A percentile compares a stretch with the other conserved stretches of the same genome.
Evolutionary conservation across 208 protist genomes (phyloP).

Genomic region (Crithidia brevicula): DNA sequence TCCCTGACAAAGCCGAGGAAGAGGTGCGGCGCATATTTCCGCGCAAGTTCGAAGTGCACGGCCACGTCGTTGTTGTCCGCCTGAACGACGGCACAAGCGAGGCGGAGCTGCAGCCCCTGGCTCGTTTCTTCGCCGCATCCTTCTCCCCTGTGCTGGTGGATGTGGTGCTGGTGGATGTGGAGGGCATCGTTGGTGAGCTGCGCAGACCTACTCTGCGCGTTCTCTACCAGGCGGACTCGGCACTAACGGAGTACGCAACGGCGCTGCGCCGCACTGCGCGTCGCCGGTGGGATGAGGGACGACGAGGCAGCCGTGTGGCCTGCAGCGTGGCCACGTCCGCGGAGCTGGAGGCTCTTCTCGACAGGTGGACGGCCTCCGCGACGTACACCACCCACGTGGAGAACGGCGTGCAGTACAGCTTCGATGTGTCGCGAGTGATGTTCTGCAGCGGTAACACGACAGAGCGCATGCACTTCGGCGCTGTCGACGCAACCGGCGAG

Average conservation of each 20-base stretch:
- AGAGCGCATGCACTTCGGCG: conserved; percentile 90
- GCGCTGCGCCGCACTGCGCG: conserved; percentile 16
- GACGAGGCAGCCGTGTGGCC: not conserved
- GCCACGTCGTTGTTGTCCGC: conserved; percentile 83
- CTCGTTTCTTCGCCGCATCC: conserved; percentile 56
- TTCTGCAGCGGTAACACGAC: conserved; percentile 94
- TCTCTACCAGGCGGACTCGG: conserved; percentile 29
- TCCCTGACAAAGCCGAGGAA: conserved; percentile 24
- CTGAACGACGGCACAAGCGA: conserved; percentile 55
- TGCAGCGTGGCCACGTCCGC: conserved; percentile 8
- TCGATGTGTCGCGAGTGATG: conserved; percentile 90
- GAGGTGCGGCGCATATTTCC: conserved; percentile 54
- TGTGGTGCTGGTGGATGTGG: conserved; percentile 71
- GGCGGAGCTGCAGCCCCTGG: conserved; percentile 47
- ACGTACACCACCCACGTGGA: conserved; percentile 91
- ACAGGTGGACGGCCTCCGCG: conserved; percentile 31
- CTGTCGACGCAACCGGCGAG: conserved; percentile 62
- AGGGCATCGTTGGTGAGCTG: conserved; percentile 83
- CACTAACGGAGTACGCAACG: conserved; percentile 12
- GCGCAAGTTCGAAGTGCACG: conserved; percentile 79
- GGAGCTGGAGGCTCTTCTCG: conserved; percentile 31
- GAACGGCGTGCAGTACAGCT: conserved; percentile 88
- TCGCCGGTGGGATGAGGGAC: conserved; percentile 15
- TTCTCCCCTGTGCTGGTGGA: conserved; percentile 71
- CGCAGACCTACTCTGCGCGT: conserved; percentile 57